Conservation (phyloP, 495 filamentous ascomycete species). For the Bathelium albidoporum region DNA sequence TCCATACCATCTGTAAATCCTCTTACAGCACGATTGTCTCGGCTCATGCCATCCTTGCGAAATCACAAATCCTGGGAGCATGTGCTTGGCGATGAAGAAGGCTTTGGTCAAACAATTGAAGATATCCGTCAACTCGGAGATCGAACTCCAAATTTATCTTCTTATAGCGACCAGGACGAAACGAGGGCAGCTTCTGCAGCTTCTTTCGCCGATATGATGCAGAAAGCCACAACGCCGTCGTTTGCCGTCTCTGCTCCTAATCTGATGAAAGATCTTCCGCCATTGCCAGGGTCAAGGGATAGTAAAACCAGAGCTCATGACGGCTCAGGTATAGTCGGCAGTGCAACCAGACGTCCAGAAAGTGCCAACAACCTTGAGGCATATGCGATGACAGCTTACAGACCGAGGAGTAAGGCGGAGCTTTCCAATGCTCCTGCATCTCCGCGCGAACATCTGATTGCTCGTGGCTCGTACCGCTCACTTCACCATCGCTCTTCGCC, state of each 20-base stretch:
- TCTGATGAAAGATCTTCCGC: conserved; percentile 17
- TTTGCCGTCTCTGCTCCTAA: background rate
- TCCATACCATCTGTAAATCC: conserved; percentile 29
- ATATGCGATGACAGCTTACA: background rate
- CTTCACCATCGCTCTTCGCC: conserved; percentile 7
- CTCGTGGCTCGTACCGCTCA: background rate
- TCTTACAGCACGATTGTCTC: conserved; percentile 29
- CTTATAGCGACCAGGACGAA: background rate
- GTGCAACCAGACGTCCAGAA: background rate
- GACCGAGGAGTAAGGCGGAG: background rate
- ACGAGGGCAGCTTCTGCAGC: background rate
- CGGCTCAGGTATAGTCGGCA: background rate
- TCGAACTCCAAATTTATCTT: background rate
- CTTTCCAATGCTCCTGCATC: background rate
- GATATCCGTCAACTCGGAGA: conserved; percentile 22
- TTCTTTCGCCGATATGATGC: background rate
- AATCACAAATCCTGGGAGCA: conserved; percentile 18
- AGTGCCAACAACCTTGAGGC: background rate
- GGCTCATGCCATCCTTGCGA: conserved; percentile 26
- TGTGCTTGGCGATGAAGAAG: conserved; percentile 15
- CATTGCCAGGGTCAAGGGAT: conserved; percentile 14
- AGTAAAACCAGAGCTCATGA: background rate
- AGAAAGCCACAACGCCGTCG: background rate
- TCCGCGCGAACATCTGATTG: background rate
- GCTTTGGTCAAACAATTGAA: conserved; percentile 21